Base-by-base conservation (phyloP, 257 asterid species). In the Plantago elongata region DNA sequence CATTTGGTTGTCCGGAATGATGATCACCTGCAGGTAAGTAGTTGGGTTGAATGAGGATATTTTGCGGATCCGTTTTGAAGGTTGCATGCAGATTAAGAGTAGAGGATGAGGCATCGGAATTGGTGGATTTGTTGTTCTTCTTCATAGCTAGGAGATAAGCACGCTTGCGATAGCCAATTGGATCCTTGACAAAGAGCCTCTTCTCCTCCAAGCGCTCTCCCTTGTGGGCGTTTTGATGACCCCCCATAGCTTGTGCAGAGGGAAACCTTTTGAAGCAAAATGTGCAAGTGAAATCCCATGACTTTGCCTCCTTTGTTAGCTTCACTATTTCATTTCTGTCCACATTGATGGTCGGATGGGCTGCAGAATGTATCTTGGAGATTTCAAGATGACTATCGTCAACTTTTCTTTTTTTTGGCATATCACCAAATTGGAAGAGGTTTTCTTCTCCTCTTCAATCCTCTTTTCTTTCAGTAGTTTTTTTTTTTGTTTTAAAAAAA, bases 231-330 rank as follows among this genome's bases (percentile, higher is more conserved):
- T 78, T 78, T 49, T 76, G 84, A 11, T 81, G 88, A 18, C 88
- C 84, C 1, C 84, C 88, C 84, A 81, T 51, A 18, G 88, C 84
- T 52, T 81, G 84, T 43, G 84, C 88, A 5, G 83, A 81, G 1
- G 84, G 66, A 17, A 81, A 81, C 54, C 49, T 66, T 58, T 78
- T 78, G 82, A 81, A 78, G 77, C 88, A 81, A 44, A 81, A 78
- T 0, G 83, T 65, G 74, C 88, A 81, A 9, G 83, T 81, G 61
- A 78, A 81, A 1, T 81, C 84, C 78, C 82, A 76, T 6, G 80
- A 55, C 62, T 66, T 78, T 1, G 75, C 80, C 60, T 60, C 45
- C 40, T 55, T 64, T 3, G 80, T 78, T 5, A 78, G 66, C 72
- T 63, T 66, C 73, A 63, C 11, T 38, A 74, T 27, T 64, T 81